Conservation (phyloP, 208 protist genomes). For the Leishmania turanica region DNA sequence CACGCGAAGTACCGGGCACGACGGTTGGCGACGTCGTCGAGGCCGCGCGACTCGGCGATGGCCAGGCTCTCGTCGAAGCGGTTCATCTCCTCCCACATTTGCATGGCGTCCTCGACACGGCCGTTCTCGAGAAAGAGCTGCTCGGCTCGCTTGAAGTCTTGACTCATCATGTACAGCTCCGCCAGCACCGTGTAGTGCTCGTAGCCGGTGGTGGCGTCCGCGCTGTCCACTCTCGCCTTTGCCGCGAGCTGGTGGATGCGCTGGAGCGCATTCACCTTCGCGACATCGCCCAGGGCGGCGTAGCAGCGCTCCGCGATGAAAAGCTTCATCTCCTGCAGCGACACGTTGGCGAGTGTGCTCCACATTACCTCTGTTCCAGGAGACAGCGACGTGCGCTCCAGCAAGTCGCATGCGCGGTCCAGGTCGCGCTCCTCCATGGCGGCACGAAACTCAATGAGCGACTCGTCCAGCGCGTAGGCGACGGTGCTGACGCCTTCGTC, state of each 20-base stretch:
- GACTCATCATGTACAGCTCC: conserved; percentile 88
- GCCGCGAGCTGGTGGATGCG: conserved; percentile 87
- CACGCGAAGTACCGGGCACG: conserved; percentile 93
- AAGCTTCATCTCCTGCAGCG: conserved; percentile 90
- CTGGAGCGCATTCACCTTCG: conserved; percentile 92
- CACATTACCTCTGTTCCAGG: conserved; percentile 97
- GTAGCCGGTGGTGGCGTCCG: conserved; percentile 76
- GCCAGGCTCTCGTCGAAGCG: conserved; percentile 93
- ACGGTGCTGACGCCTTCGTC: conserved; percentile 96
- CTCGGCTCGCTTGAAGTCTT: conserved; percentile 94
- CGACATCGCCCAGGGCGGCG: conserved; percentile 94
- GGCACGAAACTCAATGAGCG: conserved; percentile 97
- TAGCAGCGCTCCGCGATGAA: conserved; percentile 96
- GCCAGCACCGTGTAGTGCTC: conserved; percentile 92
- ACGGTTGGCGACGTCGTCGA: conserved; percentile 87
- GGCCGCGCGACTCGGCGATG: conserved; percentile 83
- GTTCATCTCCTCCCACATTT: conserved; percentile 97
- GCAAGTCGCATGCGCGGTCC: conserved; percentile 89
- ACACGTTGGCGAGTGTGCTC: conserved; percentile 82
- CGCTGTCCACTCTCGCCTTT: conserved; percentile 56
- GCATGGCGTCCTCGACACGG: conserved; percentile 93
- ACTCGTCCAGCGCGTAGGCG: conserved; percentile 95
- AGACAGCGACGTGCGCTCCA: conserved; percentile 87
- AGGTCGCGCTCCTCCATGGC: conserved; percentile 95
- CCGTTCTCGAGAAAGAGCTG: conserved; percentile 95